Conservation (phyloP, 2,329 filamentous ascomycete species). For the Neoarthrinium moseri region DNA sequence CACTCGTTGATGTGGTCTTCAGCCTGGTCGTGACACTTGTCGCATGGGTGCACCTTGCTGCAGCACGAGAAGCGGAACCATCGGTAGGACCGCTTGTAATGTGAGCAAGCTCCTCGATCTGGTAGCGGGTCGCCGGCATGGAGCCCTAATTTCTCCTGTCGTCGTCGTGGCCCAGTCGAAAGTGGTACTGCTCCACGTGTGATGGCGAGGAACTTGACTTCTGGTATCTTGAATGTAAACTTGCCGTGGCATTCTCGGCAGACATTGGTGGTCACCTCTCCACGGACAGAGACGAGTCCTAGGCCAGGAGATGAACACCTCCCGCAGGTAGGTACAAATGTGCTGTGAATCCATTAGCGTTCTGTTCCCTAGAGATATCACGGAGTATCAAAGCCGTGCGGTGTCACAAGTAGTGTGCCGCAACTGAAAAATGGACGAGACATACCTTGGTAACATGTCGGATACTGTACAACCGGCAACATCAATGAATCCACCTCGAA, state of each 20-base stretch:
- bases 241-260: constrained; percentile 78
- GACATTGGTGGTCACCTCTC: constrained; percentile 70
- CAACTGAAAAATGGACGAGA: constrained; percentile 11
- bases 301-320: constrained; percentile 70
- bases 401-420: too few relatives aligned
- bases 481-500: constrained; percentile 77
- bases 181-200: constrained; percentile 50
- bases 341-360: constrained; percentile 42
- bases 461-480: constrained; percentile 70
- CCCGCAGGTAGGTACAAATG: constrained; percentile 75
- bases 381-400: too few relatives aligned
- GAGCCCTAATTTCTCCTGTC: constrained; percentile 54
- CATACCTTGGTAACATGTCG: constrained; percentile 71
- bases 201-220: constrained; percentile 75
- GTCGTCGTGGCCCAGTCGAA: constrained; percentile 39
- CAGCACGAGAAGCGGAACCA: constrained; percentile 69
- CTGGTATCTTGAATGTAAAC: constrained; percentile 77
- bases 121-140: constrained; percentile 57
- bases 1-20: constrained; percentile 76
- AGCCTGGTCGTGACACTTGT: constrained; percentile 71
- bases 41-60: constrained; percentile 57
- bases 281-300: constrained; percentile 70
- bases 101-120: constrained; percentile 50
- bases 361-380: too few relatives aligned
- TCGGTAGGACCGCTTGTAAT: constrained; percentile 58